Evolutionary conservation across 352 stramenopile genomes (phyloP), one percentile per base, ranked within the genome.

Genomic region (Blastocystis sp.): DNA sequence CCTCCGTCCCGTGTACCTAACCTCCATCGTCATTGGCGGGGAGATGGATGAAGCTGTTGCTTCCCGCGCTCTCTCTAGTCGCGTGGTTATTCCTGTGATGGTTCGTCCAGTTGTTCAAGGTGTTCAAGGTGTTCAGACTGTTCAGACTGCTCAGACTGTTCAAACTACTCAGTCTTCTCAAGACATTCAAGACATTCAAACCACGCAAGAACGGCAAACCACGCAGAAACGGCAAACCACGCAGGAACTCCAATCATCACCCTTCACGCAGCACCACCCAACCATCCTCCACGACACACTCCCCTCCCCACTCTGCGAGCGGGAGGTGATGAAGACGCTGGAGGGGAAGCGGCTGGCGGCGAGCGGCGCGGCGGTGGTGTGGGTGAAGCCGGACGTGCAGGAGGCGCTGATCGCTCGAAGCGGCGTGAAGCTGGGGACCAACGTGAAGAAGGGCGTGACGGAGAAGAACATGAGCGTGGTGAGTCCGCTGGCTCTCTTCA

Each of bases 361-460:
- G 48, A 57, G 74, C 42, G 74, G 74, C 11, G 68, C 74, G 2
- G 34, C 45, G 3, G 2, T 84, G 9, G 9, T 84, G 6, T 84
- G 74, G 74, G 69, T 68, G 24, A 7, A 0, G 1, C 74, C 52
- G n/a, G 11, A 40, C 11, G 7, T 70, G 28, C 4, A 42, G 2
- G 74, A 84, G 34, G 52, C 54, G 10, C 74, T 84, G 10, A 84
- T 84, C 21, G 59, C 74, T 2, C 21, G 74, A 57, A 62, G 52
- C 19, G 74, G 74, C 65, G 74, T 84, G 21, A 62, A 43, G 40
- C 52, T 84, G 28, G 74, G 74, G 59, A 69, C 74, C 3, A 84
- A 84, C 66, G 52, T 68, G 60, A 84, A 84, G 57, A 84, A 69
- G 74, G 74, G 61, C 21, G 69, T 84, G 24, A 66, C 34, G 2